Evolutionary conservation across 2,329 filamentous ascomycete genomes (phyloP).

Genomic region (Metarhizium sp.): DNA sequence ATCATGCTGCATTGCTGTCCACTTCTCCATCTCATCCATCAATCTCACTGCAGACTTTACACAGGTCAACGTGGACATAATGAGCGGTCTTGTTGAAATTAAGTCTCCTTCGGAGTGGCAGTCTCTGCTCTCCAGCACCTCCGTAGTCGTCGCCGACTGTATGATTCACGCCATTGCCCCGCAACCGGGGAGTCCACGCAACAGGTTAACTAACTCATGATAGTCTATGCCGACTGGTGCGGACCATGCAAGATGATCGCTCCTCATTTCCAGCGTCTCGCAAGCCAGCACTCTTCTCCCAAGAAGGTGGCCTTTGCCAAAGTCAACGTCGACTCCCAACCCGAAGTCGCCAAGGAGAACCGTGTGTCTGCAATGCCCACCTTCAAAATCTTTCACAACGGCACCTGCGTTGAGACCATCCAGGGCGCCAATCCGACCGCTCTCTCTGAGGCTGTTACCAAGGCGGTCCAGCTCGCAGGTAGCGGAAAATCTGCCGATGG

Average conservation of each 20-base stretch:
- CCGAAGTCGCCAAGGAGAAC: constrained; percentile 50
- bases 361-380: constrained; percentile 84
- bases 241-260: constrained; percentile 39
- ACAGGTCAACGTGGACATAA: constrained; percentile 14
- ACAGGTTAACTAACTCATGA: constrained; percentile 76
- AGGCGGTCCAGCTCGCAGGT: constrained; percentile 47
- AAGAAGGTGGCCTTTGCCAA: constrained; percentile 14
- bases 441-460: constrained; percentile 68
- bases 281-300: constrained; percentile 14
- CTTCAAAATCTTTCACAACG: constrained; percentile 81
- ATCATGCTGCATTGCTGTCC: background rate
- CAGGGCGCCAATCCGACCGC: constrained; percentile 71
- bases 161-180: constrained; percentile 24
- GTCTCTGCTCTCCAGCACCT: constrained; percentile 59
- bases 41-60: background rate
- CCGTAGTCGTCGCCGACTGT: constrained; percentile 87
- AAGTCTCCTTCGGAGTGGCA: constrained; percentile 62
- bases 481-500: constrained; percentile 32
- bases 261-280: constrained; percentile 42
- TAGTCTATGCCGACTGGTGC: constrained; percentile 51
- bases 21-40: background rate
- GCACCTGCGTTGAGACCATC: constrained; percentile 64
- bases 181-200: background rate
- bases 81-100: constrained; percentile 46
- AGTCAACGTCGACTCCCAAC: constrained; percentile 15